Evolutionary conservation across 73 alveolate species (phyloP), one percentile per base, ranked within the genome.

Genomic region (Blepharisma japonicum): DNA sequence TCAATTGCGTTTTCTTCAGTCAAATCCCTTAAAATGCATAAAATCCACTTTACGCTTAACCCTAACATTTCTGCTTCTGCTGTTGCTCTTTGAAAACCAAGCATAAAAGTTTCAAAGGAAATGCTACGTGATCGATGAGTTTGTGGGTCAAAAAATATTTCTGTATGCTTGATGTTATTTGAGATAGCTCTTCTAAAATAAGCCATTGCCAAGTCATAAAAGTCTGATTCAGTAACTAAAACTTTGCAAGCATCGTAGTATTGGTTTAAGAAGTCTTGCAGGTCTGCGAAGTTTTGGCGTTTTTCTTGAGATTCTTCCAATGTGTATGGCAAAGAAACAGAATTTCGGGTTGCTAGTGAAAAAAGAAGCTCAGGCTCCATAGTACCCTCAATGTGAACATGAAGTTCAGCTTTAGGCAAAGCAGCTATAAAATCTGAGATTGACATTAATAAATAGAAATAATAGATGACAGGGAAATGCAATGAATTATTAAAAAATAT

Each of bases 321-420:
- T 1, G 70, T 11, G 11, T 38, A n/a, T n/a, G 74, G 23, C 2
- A 46, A n/a, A 4, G 71, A 14, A 14, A 70, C 5, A 11, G 46
- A 11, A 39, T 70, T 70, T 11, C 5, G 68, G 76, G 20, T 4
- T n/a, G 80, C 68, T 11, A 70, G 21, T n/a, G 27, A 1, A 21
- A 42, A 46, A 11, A 70, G 74, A 0, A 25, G 80, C 5, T 38
- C 56, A 7, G 80, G 80, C 4, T 70, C 56, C 38, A 70, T 38
- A 14, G 80, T 70, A 4, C 80, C 80, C 42, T 70, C 80, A 5
- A 70, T 46, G 80, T 70, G 80, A 2, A 70, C 80, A 39, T 70
- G 80, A 38, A 70, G 80, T 21, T 70, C 80, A 42, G 80, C 80
- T 21, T 70, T 70, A 0, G 80, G 80, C 39, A 61, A n/a, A 14